Evolutionary conservation across 2,329 filamentous ascomycete genomes (phyloP), one percentile per base, ranked within the genome.

Genomic region (Biscogniauxia mediterranea): DNA sequence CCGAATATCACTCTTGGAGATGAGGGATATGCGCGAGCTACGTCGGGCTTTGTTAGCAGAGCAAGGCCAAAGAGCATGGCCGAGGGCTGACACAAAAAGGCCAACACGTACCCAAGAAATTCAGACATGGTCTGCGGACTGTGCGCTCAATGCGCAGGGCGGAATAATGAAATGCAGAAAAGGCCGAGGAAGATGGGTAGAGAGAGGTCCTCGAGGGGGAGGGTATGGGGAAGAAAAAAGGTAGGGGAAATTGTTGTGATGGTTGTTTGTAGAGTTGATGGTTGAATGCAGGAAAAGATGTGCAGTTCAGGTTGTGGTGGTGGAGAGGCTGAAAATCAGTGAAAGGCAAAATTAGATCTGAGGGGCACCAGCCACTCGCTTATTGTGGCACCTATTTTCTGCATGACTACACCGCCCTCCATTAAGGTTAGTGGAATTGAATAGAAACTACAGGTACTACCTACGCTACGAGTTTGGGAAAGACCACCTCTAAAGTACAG

Each of bases 1-100:
- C 91, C 93, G 91, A 80, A 97, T 97, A 80, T 97, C 93, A 79
- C 92, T 97, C 83, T 94, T 96, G 64, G 93, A 97, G 79, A 97
- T 95, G 80, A 97, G 87, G 65, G 93, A 97, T 83, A 97, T 97
- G 77, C 91, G 90, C 79, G 93, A 91, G 80, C 92, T 93, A 78
- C 54, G 54, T 55, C 55, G 51, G 21, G 28, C 57, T 50, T 64
- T 11, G 61, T 71, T 61, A 70, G 67, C 53, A 58, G 58, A 57
- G 11, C 8, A 17, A 26, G 53, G 28, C 20, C 28, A 32, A 32
- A 32, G 28, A n/a, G 49, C 61, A 25, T 20, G 57, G 23, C 25
- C 26, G 52, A 54, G 46, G 21, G 25, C 55, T 23, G n/a, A 51
- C 50, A 42, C 21, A 58, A 60, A 60, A 42, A 52, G 53, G 60